phyloP scores from a whole-genome alignment of 2,329 filamentous ascomycete species.

The Diaporthe sp. region DNA sequence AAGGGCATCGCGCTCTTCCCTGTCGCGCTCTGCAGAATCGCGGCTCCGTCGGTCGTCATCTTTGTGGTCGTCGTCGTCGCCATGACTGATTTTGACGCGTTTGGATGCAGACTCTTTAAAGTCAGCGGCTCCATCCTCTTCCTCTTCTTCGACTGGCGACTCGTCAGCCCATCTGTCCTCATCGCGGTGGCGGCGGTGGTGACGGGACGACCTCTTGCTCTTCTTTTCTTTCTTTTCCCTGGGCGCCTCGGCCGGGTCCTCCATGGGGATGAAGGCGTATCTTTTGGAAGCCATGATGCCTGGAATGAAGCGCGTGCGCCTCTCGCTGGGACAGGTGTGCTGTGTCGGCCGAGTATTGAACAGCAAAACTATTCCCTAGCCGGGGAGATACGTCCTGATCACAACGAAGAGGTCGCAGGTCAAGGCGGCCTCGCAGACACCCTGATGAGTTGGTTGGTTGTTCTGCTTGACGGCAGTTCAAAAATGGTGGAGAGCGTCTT shows the following conservation, averaged over 20 bases:
- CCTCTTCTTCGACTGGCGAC: conserved; percentile 63
- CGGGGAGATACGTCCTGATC: not conserved
- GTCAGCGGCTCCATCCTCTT: conserved; percentile 65
- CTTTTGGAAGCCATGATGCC: conserved; percentile 61
- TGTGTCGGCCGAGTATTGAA: not conserved
- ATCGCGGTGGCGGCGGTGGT: conserved; percentile 46
- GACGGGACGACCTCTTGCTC: conserved; percentile 48
- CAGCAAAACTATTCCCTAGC: not conserved
- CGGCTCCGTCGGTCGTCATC: conserved; percentile 43
- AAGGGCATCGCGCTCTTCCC: conserved; percentile 83
- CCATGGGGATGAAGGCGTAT: conserved; percentile 78
- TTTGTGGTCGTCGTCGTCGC: conserved; percentile 58
- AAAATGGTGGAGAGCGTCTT: not conserved
- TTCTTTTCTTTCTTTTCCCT: conserved; percentile 61
- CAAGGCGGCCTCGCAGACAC: not conserved
- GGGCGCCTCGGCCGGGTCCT: conserved; percentile 64
- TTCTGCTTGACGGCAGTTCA: not conserved
- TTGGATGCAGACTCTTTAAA: conserved; percentile 79
- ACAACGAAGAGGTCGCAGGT: not conserved
- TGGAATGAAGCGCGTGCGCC: not conserved
- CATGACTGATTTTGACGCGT: conserved; percentile 73
- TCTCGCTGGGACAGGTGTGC: not conserved
- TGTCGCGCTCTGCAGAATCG: conserved; percentile 63
- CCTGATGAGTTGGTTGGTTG: not conserved
- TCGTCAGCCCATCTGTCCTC: conserved; percentile 85